Base-by-base conservation (phyloP, 1,284 basidiomycete species). In the Xanthoconium separans region DNA sequence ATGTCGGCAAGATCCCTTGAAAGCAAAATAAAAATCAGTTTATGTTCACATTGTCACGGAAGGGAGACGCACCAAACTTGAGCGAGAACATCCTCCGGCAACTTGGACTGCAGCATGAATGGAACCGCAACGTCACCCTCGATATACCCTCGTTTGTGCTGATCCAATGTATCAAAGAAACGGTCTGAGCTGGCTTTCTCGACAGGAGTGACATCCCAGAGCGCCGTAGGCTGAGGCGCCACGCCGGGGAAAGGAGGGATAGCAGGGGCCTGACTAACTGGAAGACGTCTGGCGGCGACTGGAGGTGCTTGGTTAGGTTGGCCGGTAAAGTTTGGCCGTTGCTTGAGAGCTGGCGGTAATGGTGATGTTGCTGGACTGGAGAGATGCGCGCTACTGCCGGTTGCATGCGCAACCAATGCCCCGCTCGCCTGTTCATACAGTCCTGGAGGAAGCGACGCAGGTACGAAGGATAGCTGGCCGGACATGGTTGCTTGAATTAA, bases 121-220 rank as follows among this genome's bases (percentile, higher is more conserved):
- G 93, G 93, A 1, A 98, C 97, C 5, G 95, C 97, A 22, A 92
- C 84, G 58, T 96, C 93, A 11, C 95, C 95, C 65, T 96, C 94
- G 33, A 99, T 91, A 62, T 80, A 90, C 2, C 95, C 95, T 56
- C 77, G 81, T 61, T 83, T 85, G 58, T 83, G 79, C 15, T 80
- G 73, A 70, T 99, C 97, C 34, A 99, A 80, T 30, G 79, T 79
- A 53, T 91, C 85, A 66, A 98, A 99, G 74, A 89, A 90, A 15
- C 76, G 76, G 69, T 99, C 95, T 4, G 90, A 79, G 36, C 78
- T 81, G 0, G 85, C 80, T 70, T 98, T 98, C 65, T 96, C 95
- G 3, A 81, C 74, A 0, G 89, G 73, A 0, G 89, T 88, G 27
- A 99, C 87, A 64, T 95, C 93, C 96, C 97, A 99, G 2, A 73